phyloP scores from a whole-genome alignment of 1,139 yeast species.

The Neolecta irregularis region DNA sequence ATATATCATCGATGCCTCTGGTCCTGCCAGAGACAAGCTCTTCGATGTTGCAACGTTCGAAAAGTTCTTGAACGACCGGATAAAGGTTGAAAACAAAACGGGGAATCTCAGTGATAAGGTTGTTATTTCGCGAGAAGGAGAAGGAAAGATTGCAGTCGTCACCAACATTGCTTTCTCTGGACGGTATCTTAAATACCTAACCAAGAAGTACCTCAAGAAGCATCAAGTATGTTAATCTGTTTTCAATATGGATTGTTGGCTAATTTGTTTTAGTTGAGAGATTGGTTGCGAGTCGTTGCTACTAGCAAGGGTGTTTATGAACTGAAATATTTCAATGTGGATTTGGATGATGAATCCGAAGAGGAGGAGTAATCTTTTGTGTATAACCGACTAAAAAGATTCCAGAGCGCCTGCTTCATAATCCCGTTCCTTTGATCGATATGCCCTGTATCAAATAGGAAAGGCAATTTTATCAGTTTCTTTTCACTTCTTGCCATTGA shows the following conservation, averaged over 20 bases:
- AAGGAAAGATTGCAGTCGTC: constrained; percentile 67
- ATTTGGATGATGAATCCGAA: constrained; percentile 71
- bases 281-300: constrained; percentile 99
- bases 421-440: too few species aligned
- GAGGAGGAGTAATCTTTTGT: constrained; percentile 18
- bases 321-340: constrained; percentile 98
- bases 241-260: not conserved
- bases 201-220: constrained; percentile 13
- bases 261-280: constrained; percentile 36
- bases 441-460: too few species aligned
- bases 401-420: too few species aligned
- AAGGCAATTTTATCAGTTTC: too few species aligned
- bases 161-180: constrained; percentile 96
- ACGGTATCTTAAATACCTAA: constrained; percentile 43
- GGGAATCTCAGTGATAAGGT: constrained; percentile 96
- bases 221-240: constrained; percentile 5
- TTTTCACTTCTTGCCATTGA: too few species aligned
- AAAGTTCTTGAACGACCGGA: constrained; percentile 96
- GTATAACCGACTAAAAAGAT: too few species aligned
- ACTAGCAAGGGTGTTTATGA: constrained; percentile 92
- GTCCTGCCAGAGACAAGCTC: constrained; percentile 86
- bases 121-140: constrained; percentile 72
- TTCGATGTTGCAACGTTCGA: constrained; percentile 95
- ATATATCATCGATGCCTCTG: constrained; percentile 91
- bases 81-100: constrained; percentile 92